These are phyloP conservation scores for Amyloporia xantha DNA, from an alignment of 768 basidiomycete species.

Conservation along the genomic window DNA sequence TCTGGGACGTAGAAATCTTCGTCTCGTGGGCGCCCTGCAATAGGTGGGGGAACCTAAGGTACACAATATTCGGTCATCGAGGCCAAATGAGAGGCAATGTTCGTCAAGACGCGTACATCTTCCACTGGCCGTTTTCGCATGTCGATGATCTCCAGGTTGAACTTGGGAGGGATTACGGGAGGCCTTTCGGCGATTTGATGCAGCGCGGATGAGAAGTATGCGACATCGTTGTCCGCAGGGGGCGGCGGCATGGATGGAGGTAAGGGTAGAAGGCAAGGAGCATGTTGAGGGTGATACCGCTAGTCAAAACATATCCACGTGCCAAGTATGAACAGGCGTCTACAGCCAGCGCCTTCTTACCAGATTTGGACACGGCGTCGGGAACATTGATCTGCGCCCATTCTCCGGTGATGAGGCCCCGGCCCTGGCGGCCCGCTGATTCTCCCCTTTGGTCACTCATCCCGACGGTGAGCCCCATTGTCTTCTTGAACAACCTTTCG, in stretches of 20 bases:
- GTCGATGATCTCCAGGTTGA: conserved; percentile 17
- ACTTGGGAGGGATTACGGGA: background rate
- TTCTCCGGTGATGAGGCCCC: too few relatives aligned
- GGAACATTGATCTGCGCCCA: too few relatives aligned
- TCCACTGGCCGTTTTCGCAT: conserved; percentile 29
- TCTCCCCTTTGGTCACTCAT: too few relatives aligned
- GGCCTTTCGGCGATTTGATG: conserved; percentile 11
- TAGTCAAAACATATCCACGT: background rate
- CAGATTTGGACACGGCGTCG: too few relatives aligned
- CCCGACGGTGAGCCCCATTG: too few relatives aligned
- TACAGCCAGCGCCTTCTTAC: background rate
- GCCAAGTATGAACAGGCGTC: too few relatives aligned
- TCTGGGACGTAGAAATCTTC: conserved; percentile 25
- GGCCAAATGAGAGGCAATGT: background rate
- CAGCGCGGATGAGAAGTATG: conserved; percentile 16
- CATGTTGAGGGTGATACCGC: background rate
- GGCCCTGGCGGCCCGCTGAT: too few relatives aligned
- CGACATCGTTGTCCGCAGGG: background rate
- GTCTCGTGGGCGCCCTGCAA: conserved; percentile 15
- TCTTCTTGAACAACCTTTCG: too few relatives aligned
- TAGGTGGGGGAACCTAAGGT: conserved; percentile 21
- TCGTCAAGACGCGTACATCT: conserved; percentile 25
- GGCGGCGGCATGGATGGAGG: background rate
- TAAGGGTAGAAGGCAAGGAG: background rate
- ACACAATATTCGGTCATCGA: too few relatives aligned